Evolutionary conservation across 495 filamentous ascomycete species (phyloP).

Genomic region (Filosporella fistucella): DNA sequence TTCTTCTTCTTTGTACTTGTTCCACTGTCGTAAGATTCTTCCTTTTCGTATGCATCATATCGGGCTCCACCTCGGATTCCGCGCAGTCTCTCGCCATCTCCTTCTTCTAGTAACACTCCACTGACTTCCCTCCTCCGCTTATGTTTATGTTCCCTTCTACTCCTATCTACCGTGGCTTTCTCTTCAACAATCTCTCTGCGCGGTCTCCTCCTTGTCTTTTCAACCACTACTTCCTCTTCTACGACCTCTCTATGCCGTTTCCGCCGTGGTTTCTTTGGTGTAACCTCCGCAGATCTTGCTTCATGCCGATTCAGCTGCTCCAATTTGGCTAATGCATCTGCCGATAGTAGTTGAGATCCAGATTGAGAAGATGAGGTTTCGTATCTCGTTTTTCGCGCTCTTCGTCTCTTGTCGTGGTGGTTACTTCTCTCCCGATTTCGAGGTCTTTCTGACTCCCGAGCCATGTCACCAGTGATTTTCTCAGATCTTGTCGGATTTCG

Average conservation of each 20-base stretch:
- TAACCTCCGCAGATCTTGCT: constrained; percentile 18
- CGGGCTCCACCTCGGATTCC: constrained; percentile 22
- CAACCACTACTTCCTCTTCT: constrained; percentile 26
- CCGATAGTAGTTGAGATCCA: constrained; percentile 36
- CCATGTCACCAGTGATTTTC: constrained; percentile 12
- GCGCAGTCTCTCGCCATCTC: constrained; percentile 29
- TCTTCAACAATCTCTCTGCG: constrained; percentile 26
- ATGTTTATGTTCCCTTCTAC: constrained; percentile 27
- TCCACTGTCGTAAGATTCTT: constrained; percentile 10
- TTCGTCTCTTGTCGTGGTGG: constrained; percentile 10
- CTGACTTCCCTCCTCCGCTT: constrained; percentile 59
- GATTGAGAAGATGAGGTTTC: constrained; percentile 29
- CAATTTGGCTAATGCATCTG: constrained; percentile 57
- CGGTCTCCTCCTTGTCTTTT: no score
- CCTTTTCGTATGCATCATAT: constrained; percentile 16
- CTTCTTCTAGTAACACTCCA: constrained; percentile 66
- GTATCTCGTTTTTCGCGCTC: constrained; percentile 26
- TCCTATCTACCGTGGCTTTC: constrained; percentile 22
- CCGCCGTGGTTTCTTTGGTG: constrained; percentile 27
- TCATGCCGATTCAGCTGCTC: constrained; percentile 49
- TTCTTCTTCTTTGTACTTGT: constrained; percentile 38
- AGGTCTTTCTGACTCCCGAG: constrained; percentile 19
- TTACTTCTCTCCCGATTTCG: constrained; percentile 18
- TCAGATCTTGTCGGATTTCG: background rate
- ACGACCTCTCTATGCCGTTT: constrained; percentile 25